Conservation (phyloP, 495 filamentous ascomycete species). For the Talaromyces ruber region DNA sequence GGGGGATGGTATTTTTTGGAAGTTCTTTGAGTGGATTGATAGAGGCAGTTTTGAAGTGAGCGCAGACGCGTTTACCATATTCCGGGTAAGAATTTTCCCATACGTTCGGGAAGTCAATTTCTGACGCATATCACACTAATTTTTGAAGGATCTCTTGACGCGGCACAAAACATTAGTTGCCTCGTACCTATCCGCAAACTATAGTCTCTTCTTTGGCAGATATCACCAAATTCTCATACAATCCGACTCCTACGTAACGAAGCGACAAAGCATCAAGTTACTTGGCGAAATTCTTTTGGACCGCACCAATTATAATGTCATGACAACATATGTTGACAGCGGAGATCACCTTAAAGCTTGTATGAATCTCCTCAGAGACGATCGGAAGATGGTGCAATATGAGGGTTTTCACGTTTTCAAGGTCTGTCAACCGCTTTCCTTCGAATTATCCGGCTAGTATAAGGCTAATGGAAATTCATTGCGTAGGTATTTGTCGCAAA, state of each 20-base stretch:
- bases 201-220: conserved; percentile 78
- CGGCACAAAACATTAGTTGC: conserved; percentile 87
- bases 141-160: conserved; percentile 74
- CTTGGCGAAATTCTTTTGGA: conserved; percentile 93
- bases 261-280: conserved; percentile 95
- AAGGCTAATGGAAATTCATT: conserved; percentile 16
- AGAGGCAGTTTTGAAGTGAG: conserved; percentile 91
- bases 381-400: conserved; percentile 97
- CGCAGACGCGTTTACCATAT: conserved; percentile 95
- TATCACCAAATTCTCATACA: conserved; percentile 87
- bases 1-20: conserved; percentile 86
- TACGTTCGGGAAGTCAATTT: neutral
- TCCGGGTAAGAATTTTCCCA: conserved; percentile 53
- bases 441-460: neutral
- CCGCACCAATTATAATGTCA: conserved; percentile 92
- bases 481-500: conserved; percentile 91
- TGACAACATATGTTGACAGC: conserved; percentile 93
- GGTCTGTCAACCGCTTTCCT: conserved; percentile 33
- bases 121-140: neutral
- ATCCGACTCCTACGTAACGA: conserved; percentile 94
- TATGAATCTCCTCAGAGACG: conserved; percentile 93
- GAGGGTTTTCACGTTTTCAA: conserved; percentile 99
- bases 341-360: conserved; percentile 94
- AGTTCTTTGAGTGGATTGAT: conserved; percentile 97
- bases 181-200: conserved; percentile 77